A percentile compares a stretch with the other conserved stretches of the same genome.
Conservation (phyloP, 306 rosid genomes). For the Clitoria ternatea region DNA sequence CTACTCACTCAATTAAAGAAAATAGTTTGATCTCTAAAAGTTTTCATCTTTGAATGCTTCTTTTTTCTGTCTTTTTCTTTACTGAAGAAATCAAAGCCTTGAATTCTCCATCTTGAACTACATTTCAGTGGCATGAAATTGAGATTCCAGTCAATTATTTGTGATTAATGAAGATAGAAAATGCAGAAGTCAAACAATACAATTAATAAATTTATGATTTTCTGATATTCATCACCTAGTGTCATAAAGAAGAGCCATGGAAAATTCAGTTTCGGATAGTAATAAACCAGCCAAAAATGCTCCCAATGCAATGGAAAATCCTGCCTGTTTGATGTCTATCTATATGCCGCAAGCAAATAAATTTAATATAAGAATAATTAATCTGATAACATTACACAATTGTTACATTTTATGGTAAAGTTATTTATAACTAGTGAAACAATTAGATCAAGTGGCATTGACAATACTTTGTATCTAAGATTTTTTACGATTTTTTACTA, state of each 20-base stretch:
- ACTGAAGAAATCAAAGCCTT: not conserved
- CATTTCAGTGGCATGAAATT: not conserved
- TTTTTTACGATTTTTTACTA: too few species aligned
- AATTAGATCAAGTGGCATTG: too few species aligned
- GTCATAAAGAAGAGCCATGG: conserved; percentile 99
- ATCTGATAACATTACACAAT: not conserved
- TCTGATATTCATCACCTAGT: conserved; percentile 48
- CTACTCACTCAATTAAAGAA: not conserved
- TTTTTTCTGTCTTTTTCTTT: not conserved
- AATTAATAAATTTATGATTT: conserved; percentile 13
- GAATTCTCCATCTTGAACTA: not conserved
- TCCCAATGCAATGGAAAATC: conserved; percentile 99
- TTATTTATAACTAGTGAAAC: not conserved
- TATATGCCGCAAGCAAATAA: not conserved
- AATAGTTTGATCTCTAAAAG: not conserved
- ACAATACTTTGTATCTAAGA: too few species aligned
- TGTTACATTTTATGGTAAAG: too few species aligned
- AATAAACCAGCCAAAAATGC: conserved; percentile 98
- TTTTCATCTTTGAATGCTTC: not conserved
- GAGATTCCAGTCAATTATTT: not conserved
- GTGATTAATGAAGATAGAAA: conserved; percentile 6
- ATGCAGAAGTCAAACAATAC: not conserved
- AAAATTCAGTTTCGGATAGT: conserved; percentile 97
- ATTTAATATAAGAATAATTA: too few species aligned
- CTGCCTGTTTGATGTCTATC: conserved; percentile 51